Evolutionary conservation across 495 filamentous ascomycete genomes (phyloP).

Genomic region (Bathelium albidoporum): DNA sequence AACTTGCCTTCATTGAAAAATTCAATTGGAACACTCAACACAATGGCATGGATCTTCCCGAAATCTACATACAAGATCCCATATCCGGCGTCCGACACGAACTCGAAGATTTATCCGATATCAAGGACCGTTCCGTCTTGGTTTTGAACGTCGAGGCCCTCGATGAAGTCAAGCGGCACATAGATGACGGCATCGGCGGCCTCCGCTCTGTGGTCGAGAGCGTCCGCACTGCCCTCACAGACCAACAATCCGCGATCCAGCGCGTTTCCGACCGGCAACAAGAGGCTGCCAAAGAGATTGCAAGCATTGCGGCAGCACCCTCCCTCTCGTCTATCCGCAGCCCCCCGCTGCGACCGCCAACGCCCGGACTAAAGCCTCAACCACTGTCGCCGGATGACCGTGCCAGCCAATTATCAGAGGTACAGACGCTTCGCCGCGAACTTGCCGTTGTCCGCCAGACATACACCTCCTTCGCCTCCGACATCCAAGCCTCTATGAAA

Average conservation of each 20-base stretch:
- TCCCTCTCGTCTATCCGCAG: constrained; percentile 19
- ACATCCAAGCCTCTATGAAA: constrained; percentile 79
- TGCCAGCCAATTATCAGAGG: constrained; percentile 54
- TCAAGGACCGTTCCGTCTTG: constrained; percentile 89
- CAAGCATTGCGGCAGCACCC: constrained; percentile 62
- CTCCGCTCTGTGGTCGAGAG: constrained; percentile 70
- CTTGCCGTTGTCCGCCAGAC: constrained; percentile 89
- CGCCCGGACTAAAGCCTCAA: constrained; percentile 6
- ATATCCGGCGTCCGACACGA: constrained; percentile 92
- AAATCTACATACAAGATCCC: constrained; percentile 96
- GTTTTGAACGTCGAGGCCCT: constrained; percentile 90
- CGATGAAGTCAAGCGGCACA: constrained; percentile 92
- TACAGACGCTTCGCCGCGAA: constrained; percentile 78
- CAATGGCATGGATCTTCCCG: constrained; percentile 84
- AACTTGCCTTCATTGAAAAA: constrained; percentile 98
- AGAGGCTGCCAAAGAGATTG: constrained; percentile 83
- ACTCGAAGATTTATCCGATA: constrained; percentile 85
- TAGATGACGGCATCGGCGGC: constrained; percentile 83
- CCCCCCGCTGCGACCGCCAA: constrained; percentile 13
- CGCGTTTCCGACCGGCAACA: constrained; percentile 86
- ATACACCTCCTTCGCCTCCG: constrained; percentile 78
- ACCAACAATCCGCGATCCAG: constrained; percentile 68
- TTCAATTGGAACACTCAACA: constrained; percentile 97
- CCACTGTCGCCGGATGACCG: constrained; percentile 26
- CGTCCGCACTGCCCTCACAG: constrained; percentile 65